Evolutionary conservation across 1,139 yeast genomes (phyloP).

Genomic region (Scheffersomyces titani): DNA sequence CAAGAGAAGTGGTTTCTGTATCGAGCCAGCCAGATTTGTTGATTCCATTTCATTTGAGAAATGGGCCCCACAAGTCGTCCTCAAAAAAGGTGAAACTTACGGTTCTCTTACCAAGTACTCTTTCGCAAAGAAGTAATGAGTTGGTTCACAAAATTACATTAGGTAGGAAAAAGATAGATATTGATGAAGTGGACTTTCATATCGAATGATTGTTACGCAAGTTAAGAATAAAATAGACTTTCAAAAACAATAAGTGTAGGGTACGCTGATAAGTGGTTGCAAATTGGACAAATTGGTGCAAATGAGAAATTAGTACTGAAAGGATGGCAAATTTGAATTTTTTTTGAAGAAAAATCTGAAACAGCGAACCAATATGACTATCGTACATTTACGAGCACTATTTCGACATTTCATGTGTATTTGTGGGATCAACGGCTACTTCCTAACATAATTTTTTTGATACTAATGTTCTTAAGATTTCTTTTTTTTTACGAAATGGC

Average conservation of each 20-base stretch:
- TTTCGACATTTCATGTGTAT: no score
- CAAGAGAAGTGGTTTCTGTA: conserved; percentile 59
- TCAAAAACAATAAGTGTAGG: background rate
- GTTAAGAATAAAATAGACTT: background rate
- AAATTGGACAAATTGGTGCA: background rate
- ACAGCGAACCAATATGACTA: no score
- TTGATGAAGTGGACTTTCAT: background rate
- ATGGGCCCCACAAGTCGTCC: conserved; percentile 54
- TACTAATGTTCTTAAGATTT: no score
- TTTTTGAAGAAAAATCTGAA: no score
- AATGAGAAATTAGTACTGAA: no score
- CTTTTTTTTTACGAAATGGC: no score
- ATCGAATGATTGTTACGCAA: background rate
- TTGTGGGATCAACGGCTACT: no score
- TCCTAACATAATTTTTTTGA: no score
- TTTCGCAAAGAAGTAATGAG: conserved; percentile 9
- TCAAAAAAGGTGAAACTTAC: conserved; percentile 54
- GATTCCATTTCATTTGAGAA: conserved; percentile 52
- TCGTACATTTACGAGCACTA: no score
- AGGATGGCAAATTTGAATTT: no score
- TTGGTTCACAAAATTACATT: background rate
- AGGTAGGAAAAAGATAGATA: background rate
- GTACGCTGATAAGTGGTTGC: background rate
- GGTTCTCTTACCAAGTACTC: conserved; percentile 51
- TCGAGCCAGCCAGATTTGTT: conserved; percentile 64